Conservation (phyloP, 768 basidiomycete genomes). For the Leucocoprinus sp. region DNA sequence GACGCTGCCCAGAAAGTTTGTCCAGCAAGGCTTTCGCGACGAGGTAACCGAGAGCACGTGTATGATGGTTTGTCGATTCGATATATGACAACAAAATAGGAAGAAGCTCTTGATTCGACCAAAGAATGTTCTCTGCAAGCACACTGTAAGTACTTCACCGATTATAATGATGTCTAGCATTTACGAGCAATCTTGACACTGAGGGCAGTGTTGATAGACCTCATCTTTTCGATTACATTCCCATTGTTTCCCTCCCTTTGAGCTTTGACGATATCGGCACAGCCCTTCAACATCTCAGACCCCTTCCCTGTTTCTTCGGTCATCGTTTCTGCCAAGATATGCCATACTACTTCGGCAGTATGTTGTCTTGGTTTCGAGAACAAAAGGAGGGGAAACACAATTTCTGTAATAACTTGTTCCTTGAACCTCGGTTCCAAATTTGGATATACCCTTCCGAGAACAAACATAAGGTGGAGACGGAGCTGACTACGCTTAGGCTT, state of each 20-base stretch:
- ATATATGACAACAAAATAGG: slow-evolving; percentile 45
- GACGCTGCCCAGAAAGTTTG: slow-evolving; percentile 48
- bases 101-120: slow-evolving; percentile 40
- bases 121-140: slow-evolving; percentile 53
- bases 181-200: slow-evolving; percentile 61
- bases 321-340: slow-evolving; percentile 37
- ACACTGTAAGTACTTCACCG: neutral
- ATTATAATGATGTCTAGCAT: slow-evolving; percentile 12
- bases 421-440: slow-evolving; percentile 17
- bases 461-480: slow-evolving; percentile 49
- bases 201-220: slow-evolving; percentile 43
- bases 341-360: slow-evolving; percentile 65
- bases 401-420: slow-evolving; percentile 35
- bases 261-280: slow-evolving; percentile 33
- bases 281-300: slow-evolving; percentile 50
- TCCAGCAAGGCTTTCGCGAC: slow-evolving; percentile 54
- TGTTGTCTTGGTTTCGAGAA: slow-evolving; percentile 66
- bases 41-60: slow-evolving; percentile 51
- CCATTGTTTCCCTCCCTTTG: slow-evolving; percentile 25
- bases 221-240: slow-evolving; percentile 36
- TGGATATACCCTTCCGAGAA: slow-evolving; percentile 37
- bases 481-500: slow-evolving; percentile 46
- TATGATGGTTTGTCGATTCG: slow-evolving; percentile 38
- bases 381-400: slow-evolving; percentile 69
- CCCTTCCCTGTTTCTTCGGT: slow-evolving; percentile 13